Base-by-base conservation (phyloP, 2,329 filamentous ascomycete genomes). In the Penicillium frequentans region DNA sequence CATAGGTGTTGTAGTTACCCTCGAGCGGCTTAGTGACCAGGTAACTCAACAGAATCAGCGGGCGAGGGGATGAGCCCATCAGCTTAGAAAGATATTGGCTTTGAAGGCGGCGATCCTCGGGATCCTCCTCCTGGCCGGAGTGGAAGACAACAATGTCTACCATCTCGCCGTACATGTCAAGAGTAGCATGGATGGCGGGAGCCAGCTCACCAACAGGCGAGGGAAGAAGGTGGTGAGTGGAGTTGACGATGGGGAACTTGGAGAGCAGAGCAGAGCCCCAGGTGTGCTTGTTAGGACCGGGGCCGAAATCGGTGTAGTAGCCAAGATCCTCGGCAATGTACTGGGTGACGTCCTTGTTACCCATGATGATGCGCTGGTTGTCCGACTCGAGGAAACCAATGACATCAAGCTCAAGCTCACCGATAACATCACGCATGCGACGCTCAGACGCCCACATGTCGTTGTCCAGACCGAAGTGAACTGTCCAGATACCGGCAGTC, bases 81-180 rank as follows among this genome's bases (percentile, higher is more conserved):
- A 96, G 81, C 55, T 91, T 85, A 1, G 93, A 84, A 9, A 99
- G 82, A 69, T 97, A 99, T 71, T 91, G 84, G 0, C 86, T 86
- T 77, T 99, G 95, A 52, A 96, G 82, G 27, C 93, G 84, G 54
- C 95, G 85, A 68, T 99, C 95, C 72, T 98, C 93, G 0, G 87
- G 87, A 68, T 99, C 95, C 75, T 99, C 95, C 76, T 99, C 93
- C 73, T 99, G 95, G 13, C 95, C 95, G 0, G 93, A 98, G 79
- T 99, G 95, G 85, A 99, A 99, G 54, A 99, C 95, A 61, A 97
- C 96, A 2, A 98, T 90, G 67, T 99, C 95, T 10, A 99, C 85
- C 52, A 91, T 79, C 66, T 92, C 87, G 49, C 92, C 95, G 72
- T 98, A 97, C 47, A 93, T 90, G 69, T 97, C 90, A 33, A 99